Percentiles rank a stretch among this genome's conserved stretches.
Evolutionary conservation across 2,329 filamentous ascomycete species (phyloP).

Genomic region (Ilyonectria destructans): DNA sequence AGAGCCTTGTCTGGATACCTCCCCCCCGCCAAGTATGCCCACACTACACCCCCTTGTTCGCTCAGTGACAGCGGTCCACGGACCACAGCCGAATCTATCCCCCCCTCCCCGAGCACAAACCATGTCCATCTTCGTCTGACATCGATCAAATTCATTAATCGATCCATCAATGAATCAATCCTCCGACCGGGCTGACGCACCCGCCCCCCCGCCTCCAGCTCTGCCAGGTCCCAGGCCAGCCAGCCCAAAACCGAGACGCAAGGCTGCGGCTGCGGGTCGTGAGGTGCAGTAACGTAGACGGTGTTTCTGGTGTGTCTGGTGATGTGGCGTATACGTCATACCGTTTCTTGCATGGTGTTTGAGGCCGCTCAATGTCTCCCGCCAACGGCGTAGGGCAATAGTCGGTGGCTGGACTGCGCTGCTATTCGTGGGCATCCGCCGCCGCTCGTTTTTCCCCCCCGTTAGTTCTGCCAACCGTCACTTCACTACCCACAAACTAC

Average conservation of each 20-base stretch:
- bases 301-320: constrained; percentile 25
- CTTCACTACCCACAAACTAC: constrained; percentile 12
- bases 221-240: constrained; percentile 17
- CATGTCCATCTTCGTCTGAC: constrained; percentile 4
- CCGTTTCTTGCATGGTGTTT: constrained; percentile 42
- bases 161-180: constrained; percentile 9
- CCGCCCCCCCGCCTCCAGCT: constrained; percentile 10
- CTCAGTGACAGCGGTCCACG: not conserved
- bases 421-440: not conserved
- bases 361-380: constrained; percentile 37
- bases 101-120: not conserved
- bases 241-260: constrained; percentile 5
- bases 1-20: not conserved
- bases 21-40: not conserved
- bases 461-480: constrained; percentile 25
- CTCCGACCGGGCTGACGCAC: constrained; percentile 3
- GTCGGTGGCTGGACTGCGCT: constrained; percentile 9
- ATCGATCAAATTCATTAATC: constrained; percentile 11
- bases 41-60: not conserved
- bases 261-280: constrained; percentile 1
- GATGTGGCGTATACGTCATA: constrained; percentile 40
- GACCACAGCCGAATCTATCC: not conserved
- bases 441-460: not conserved
- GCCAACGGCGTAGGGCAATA: constrained; percentile 23
- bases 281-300: constrained; percentile 12